phyloP scores from a whole-genome alignment of 1,139 yeast species.

The Arxiozyma heterogenica region DNA sequence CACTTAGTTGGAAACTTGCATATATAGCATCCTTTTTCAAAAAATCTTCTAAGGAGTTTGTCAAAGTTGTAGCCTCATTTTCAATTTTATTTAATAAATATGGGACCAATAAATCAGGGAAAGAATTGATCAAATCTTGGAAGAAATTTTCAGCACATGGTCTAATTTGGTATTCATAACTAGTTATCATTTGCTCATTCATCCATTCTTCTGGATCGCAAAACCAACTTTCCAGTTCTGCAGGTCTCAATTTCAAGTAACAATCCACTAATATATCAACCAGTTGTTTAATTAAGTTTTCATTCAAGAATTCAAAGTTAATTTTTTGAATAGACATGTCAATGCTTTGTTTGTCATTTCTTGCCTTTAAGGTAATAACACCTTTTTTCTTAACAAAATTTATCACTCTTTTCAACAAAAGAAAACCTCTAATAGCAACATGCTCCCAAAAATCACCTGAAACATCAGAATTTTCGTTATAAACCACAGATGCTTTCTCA shows the following conservation, averaged over 20 bases:
- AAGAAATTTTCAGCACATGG: slow-evolving; percentile 85
- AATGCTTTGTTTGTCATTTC: slow-evolving; percentile 53
- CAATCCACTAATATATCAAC: slow-evolving; percentile 60
- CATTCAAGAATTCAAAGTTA: slow-evolving; percentile 48
- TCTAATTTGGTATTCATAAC: slow-evolving; percentile 78
- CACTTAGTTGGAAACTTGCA: slow-evolving; percentile 72
- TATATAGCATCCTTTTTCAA: slow-evolving; percentile 71
- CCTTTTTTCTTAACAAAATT: slow-evolving; percentile 58
- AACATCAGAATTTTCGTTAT: slow-evolving; percentile 39
- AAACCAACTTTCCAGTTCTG: slow-evolving; percentile 74
- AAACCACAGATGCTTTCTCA: slow-evolving; percentile 52
- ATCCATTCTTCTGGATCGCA: slow-evolving; percentile 91
- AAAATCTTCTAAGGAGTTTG: slow-evolving; percentile 40
- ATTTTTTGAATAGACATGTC: slow-evolving; percentile 47
- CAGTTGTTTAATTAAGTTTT: slow-evolving; percentile 45
- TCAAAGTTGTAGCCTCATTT: slow-evolving; percentile 29
- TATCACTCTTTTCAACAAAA: slow-evolving; percentile 56
- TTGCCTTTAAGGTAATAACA: slow-evolving; percentile 52
- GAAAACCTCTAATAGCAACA: slow-evolving; percentile 60
- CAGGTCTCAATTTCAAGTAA: slow-evolving; percentile 64
- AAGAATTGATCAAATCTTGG: slow-evolving; percentile 60
- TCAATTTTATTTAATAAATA: slow-evolving; percentile 59
- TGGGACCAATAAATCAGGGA: slow-evolving; percentile 52
- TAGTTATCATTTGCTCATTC: slow-evolving; percentile 63
- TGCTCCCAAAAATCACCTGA: slow-evolving; percentile 67